Conservation (phyloP, 345 rosid species). For the Melaleuca alternifolia region DNA sequence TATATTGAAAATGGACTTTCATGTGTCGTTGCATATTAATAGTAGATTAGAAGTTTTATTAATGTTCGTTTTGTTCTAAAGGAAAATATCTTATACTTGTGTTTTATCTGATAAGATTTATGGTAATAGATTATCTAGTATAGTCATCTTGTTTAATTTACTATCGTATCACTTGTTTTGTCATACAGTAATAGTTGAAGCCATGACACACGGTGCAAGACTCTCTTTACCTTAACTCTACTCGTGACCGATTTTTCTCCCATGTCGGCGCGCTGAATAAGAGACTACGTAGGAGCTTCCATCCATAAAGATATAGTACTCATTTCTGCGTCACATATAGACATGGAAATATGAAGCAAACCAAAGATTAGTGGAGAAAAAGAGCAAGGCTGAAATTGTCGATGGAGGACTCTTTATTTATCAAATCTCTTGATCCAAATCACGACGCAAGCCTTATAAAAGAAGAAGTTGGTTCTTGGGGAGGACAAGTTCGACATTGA, state of each 20-base stretch:
- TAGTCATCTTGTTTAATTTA: too few species aligned
- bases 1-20: too few species aligned
- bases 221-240: neutral
- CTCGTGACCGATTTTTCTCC: neutral
- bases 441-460: neutral
- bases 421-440: neutral
- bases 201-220: too few species aligned
- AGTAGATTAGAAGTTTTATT: too few species aligned
- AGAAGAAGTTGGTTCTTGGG: neutral
- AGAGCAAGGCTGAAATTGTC: neutral
- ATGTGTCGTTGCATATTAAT: too few species aligned
- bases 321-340: neutral
- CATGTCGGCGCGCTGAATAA: neutral
- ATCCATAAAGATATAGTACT: neutral
- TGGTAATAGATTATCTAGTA: too few species aligned
- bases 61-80: too few species aligned
- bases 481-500: neutral
- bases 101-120: too few species aligned
- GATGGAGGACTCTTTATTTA: neutral
- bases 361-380: neutral
- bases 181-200: too few species aligned
- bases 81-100: too few species aligned
- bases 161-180: too few species aligned
- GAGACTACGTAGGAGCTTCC: neutral
- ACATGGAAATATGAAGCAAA: neutral